Base-by-base conservation (phyloP, 2,329 filamentous ascomycete species). In the Penicillium sp. region DNA sequence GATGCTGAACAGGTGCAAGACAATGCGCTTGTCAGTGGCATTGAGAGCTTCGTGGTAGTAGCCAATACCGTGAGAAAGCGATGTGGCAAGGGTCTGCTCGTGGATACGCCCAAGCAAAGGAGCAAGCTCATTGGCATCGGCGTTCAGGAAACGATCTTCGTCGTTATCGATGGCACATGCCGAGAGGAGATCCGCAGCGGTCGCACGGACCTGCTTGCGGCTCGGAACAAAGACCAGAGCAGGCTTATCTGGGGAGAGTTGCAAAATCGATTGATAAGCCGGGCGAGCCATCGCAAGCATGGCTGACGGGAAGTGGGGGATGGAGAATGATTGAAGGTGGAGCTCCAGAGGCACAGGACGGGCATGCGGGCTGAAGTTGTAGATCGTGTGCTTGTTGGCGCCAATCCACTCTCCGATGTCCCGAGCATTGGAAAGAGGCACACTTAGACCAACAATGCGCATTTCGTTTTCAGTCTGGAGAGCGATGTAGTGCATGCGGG, bases 201-300 rank as follows among this genome's bases (percentile, higher is more conserved):
- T 96, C 22, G 86, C 85, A 57, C 94, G 87, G 9, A 91, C 91
- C 76, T 99, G 94, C 77, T 97, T 99, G 61, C 95, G 85, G 70
- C 84, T 96, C 0, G 94, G 92, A 34, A 97, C 90, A 66, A 97
- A 99, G 9, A 97, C 81, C 66, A 99, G 85, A 2, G 92, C 89
- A 29, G 93, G 92, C 76, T 96, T 94, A 61, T 95, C 88, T 0
- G 90, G 80, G 7, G 94, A 95, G 72, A 96, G 84, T 67, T 96
- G 91, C 3, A 91, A 84, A 63, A 99, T 90, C 2, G 93, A 89
- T 58, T 90, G 81, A 72, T 97, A 97, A 1, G 91, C 88, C 20
- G 95, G 95, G 74, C 95, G 93, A 16, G 92, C 91, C 94, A 99
- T 99, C 14, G 94, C 92, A 64, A 99, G 84, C 94, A 99, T 99